Percentiles rank a stretch among this genome's conserved stretches.
Evolutionary conservation across 2,329 filamentous ascomycete species (phyloP).

Genomic region (Stenocarpella maydis): DNA sequence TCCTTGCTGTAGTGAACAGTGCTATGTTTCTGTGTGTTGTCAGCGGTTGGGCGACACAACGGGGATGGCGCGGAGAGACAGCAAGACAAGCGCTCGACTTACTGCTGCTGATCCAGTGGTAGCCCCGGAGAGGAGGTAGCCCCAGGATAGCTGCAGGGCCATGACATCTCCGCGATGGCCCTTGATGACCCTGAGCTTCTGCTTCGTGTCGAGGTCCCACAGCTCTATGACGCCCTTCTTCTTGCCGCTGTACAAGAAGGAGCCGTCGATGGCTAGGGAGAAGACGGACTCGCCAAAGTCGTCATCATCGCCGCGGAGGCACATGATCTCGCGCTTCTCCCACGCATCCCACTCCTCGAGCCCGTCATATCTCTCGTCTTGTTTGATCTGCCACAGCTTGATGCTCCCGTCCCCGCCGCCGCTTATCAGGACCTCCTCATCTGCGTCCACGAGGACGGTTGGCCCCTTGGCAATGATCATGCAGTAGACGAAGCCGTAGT

Average conservation of each 20-base stretch:
- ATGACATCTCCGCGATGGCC: slow-evolving; percentile 84
- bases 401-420: slow-evolving; percentile 94
- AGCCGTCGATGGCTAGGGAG: slow-evolving; percentile 85
- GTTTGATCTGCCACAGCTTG: slow-evolving; percentile 83
- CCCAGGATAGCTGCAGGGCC: slow-evolving; percentile 84
- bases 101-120: slow-evolving; percentile 88
- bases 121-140: slow-evolving; percentile 87
- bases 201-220: slow-evolving; percentile 95
- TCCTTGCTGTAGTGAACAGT: slow-evolving; percentile 71
- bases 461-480: slow-evolving; percentile 85
- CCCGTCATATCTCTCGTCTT: slow-evolving; percentile 61
- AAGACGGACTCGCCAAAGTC: slow-evolving; percentile 66
- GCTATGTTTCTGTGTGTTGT: slow-evolving; percentile 64
- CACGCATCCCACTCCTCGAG: slow-evolving; percentile 62
- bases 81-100: slow-evolving; percentile 44
- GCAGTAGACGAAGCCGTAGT: slow-evolving; percentile 95
- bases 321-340: slow-evolving; percentile 59
- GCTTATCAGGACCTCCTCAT: slow-evolving; percentile 85
- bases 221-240: slow-evolving; percentile 89
- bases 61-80: background rate
- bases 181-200: slow-evolving; percentile 87
- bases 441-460: slow-evolving; percentile 70
- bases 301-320: slow-evolving; percentile 65
- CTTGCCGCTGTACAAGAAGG: slow-evolving; percentile 91
- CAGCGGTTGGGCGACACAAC: slow-evolving; percentile 38